Evolutionary conservation across 148 eudicot genomes (phyloP), one percentile per base, ranked within the genome.

Genomic region (Arctostaphylos glauca): DNA sequence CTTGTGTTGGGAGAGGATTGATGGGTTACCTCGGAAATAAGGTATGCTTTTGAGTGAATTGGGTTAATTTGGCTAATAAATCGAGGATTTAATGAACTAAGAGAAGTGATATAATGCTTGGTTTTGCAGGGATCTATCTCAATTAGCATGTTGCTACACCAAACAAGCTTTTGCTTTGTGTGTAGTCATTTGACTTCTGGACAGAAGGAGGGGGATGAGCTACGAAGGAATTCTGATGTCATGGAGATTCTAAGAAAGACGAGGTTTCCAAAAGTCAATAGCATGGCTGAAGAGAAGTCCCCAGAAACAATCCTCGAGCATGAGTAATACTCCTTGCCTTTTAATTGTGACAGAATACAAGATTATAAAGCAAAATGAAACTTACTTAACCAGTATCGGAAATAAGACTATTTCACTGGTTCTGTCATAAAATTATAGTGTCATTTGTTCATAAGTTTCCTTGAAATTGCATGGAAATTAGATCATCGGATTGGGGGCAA

Each of bases 11-110:
- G 43, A 87, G 98, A 86, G 98, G 98, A 81, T 90, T 95, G 84
- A 95, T 95, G 98, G 98, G 98, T 53, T 95, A 94, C 86, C 92
- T 92, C 12, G 96, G 98, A 81, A 95, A 95, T 82, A 95, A 95
- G 98, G 98, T 95, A 74, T 74, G 1, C 53, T 73, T 73, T 73
- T 73, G 23, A 46, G 12, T 73, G 9, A 73, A 16, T 47, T 49
- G 9, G 48, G 55, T 54, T 49, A 8, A 6, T 15, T 72, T 72
- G 1, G 23, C 1, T 47, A 1, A 73, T 18, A 21, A 3, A 73
- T 38, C 19, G 19, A 19, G 38, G 3, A 49, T 46, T 3, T 48
- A 49, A 12, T 21, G 1, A 8, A 49, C 56, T 48, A 49, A n/a
- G 31, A 14, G 5, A 48, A 48, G 19, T 13, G 21, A 48, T n/a